Base-by-base conservation (phyloP, 306 rosid species). In the Cicer bijugum region DNA sequence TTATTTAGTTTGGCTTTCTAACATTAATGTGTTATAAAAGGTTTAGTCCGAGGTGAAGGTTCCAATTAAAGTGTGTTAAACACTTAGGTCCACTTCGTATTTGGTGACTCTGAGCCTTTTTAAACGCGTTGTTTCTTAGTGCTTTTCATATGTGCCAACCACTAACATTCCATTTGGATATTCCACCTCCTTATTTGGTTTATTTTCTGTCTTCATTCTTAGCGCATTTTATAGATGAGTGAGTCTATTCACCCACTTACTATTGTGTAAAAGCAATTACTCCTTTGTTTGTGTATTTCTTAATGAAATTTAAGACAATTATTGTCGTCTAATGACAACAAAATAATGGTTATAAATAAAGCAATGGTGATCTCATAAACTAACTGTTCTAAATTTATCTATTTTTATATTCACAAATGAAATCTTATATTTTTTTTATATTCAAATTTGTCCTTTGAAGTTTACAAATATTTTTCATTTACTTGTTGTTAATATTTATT, bases 141-240 rank as follows among this genome's bases (percentile, higher is more conserved):
- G 88, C 90, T 80, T 81, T 78, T 44, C 12, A 40, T 75, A n/a
- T 75, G 83, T 67, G 44, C 20, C 20, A 81, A 75, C 75, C 82
- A 83, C 82, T 71, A 52, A 45, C 60, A 40, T 64, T 9, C 59
- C 64, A 71, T 57, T 66, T 33, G 35, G 52, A 40, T 76, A 15
- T 78, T 70, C 86, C 81, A 84, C 69, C 74, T 70, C 74, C 85
- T 40, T 75, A 61, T 75, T 78, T 84, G 81, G 81, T 81, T 42
- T 66, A 38, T 79, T 53, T 53, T 19, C 4, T 14, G 4, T 6
- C 66, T 42, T 83, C 88, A 86, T 72, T 56, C 7, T 19, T 38
- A n/a, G 19, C 75, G 42, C 23, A 11, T 23, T 51, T 75, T 9
- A 74, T 5, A 10, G n/a, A 17, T n/a, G 17, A 75, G 79, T 79